Evolutionary conservation across 768 basidiomycete species (phyloP), one percentile per base, ranked within the genome.

Genomic region (Gyrodon lividus): DNA sequence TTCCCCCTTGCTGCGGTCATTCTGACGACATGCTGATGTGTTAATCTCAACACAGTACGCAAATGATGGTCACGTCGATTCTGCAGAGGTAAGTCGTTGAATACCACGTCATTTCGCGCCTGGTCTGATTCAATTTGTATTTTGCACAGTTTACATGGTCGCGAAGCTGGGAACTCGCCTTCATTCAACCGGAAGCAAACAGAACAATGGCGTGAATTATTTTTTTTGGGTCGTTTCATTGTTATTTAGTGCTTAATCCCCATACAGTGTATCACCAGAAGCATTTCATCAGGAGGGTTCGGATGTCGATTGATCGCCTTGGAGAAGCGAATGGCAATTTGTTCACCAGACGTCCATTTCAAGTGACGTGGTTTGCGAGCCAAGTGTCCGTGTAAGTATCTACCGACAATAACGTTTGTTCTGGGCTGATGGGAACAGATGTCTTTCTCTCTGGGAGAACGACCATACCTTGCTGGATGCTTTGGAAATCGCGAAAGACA

Each of bases 161-260:
- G 79, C 38, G 76, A 77, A 43, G 71, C 66, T 40, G 73, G 74
- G 23, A 63, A 67, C 37, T 64, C 74, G 20, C 82, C 81, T 20
- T 73, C 81, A 30, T 85, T 87, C 72, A 87, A 80, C 52, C 81
- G 82, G 6, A 80, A 81, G 59, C 85, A 89, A 52, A 83, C 84
- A 0, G 82, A 86, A 57, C 86, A 90, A 59, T 91, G 89, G 89
- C 73, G 89, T 91, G 68, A 66, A 87, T 82, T 23, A 47, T 10
- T 5, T 6, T 14, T 33, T 14, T 20, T 37, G 19, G 33, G 28
- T 34, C 19, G 24, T 10, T 35, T 51, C 37, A 28, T 42, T 20
- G 24, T 30, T 30, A 16, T 54, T 23, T 43, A 44, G 49, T 14
- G 38, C 31, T 52, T 49, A 48, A 51, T 46, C 31, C 16, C 43